phyloP scores from a whole-genome alignment of 495 filamentous ascomycete genomes.

The Bryoglossum gracile region DNA sequence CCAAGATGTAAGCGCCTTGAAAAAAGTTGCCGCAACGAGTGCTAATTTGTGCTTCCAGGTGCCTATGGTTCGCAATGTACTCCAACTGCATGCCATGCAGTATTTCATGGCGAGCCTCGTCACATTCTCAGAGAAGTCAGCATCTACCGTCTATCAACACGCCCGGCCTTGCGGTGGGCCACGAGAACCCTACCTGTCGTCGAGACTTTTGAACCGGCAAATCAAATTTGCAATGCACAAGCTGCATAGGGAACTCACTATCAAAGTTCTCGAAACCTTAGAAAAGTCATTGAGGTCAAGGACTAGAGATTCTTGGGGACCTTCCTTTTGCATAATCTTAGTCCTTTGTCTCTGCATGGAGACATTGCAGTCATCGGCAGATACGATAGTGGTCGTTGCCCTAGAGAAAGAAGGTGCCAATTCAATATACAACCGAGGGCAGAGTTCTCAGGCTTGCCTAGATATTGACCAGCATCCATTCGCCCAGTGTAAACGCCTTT shows the following conservation, averaged over 20 bases:
- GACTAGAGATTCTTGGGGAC: conserved; percentile 41
- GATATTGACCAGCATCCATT: conserved; percentile 46
- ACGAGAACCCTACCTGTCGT: conserved; percentile 34
- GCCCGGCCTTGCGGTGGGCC: conserved; percentile 27
- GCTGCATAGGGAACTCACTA: conserved; percentile 38
- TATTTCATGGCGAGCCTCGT: conserved; percentile 43
- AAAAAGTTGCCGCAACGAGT: not conserved
- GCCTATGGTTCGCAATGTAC: conserved; percentile 36
- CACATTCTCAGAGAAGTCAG: conserved; percentile 35
- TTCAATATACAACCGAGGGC: conserved; percentile 31
- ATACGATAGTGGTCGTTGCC: conserved; percentile 41
- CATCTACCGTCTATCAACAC: conserved; percentile 29
- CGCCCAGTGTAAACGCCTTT: conserved; percentile 43
- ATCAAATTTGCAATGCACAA: conserved; percentile 45
- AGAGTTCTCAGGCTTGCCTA: conserved; percentile 34
- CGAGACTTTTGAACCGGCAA: conserved; percentile 45
- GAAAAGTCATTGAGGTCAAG: conserved; percentile 41
- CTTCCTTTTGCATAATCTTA: conserved; percentile 43
- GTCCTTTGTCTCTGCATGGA: conserved; percentile 48
- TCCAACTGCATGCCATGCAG: conserved; percentile 44
- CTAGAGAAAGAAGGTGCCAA: conserved; percentile 31
- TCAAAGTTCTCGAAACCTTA: conserved; percentile 38
- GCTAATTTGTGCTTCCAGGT: conserved; percentile 9
- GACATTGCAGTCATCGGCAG: conserved; percentile 40
- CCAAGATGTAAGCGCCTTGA: conserved; percentile 26